Percentiles rank a stretch among this genome's conserved stretches.
phyloP scores from a whole-genome alignment of 75 land plant genomes.

The Picea sitchensis region DNA sequence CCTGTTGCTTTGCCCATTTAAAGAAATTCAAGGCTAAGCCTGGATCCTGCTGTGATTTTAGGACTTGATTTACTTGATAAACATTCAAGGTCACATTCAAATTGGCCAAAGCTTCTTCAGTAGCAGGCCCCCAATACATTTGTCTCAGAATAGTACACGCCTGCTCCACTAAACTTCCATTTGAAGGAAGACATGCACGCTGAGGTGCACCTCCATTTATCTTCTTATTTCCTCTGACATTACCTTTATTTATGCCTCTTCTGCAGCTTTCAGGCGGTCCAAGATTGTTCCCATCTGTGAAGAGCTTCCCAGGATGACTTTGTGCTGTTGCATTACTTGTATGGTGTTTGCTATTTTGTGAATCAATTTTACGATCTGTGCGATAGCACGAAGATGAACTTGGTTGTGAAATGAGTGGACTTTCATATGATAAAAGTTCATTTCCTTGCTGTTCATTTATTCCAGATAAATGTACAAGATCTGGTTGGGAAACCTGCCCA shows the following conservation, averaged over 20 bases:
- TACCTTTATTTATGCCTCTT: slow-evolving; percentile 5
- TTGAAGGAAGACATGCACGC: slow-evolving; percentile 12
- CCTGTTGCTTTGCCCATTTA: slow-evolving; percentile 76
- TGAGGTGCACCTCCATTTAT: slow-evolving; percentile 12
- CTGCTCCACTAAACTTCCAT: slow-evolving; percentile 41
- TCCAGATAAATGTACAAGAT: not conserved
- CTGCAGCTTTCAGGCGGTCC: slow-evolving; percentile 8
- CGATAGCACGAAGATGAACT: not conserved
- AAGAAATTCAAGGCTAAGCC: slow-evolving; percentile 82
- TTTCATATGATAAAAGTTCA: not conserved
- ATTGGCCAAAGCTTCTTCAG: slow-evolving; percentile 51
- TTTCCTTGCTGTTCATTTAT: not conserved
- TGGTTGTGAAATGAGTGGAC: not conserved
- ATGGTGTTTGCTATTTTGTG: slow-evolving; percentile 10
- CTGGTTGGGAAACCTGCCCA: not conserved
- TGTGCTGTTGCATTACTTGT: slow-evolving; percentile 1
- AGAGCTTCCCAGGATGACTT: not conserved
- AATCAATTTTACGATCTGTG: not conserved
- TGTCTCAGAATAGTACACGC: slow-evolving; percentile 52
- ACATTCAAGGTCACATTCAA: slow-evolving; percentile 58
- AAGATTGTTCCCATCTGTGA: not conserved
- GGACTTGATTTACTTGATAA: slow-evolving; percentile 92
- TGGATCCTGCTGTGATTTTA: slow-evolving; percentile 69
- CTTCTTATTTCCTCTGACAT: slow-evolving; percentile 8
- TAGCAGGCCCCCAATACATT: slow-evolving; percentile 58